Base-by-base conservation (phyloP, 1,284 basidiomycete genomes). In the Pseudozyma tsukubaensis region DNA sequence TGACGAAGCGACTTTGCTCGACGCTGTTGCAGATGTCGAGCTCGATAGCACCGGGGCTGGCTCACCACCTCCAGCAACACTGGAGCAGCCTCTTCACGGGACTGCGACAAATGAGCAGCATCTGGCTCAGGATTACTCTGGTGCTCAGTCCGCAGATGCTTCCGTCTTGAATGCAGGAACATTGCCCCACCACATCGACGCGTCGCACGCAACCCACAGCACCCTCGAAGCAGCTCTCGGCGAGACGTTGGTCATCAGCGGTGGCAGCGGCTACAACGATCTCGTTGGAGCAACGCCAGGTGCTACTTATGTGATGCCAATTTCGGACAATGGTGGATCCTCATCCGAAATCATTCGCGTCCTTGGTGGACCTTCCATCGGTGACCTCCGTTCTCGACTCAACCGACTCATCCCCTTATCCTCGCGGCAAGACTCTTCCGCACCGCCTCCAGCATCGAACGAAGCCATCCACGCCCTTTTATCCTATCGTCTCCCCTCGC, bases 321-420 rank as follows among this genome's bases (percentile, higher is more conserved):
- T 94, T 47, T 94, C 92, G 7, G 92, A 94, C 82, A 92, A 94
- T 79, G 92, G 79, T 34, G 81, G 79, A 50, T 72, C 68, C 21
- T 83, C 70, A 14, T 73, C 71, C 35, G 79, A 80, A 50, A 80
- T 81, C 57, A 79, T 79, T 24, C 80, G 79, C 39, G 73, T 70
- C 1, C 68, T 78, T 24, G 78, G 81, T 11, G 82, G 82, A 1
- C 82, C 81, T 1, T 83, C 81, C 8, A 72, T 84, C 18, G 82
- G 82, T 4, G 82, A 84, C 64, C 68, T 94, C 70, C 90, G 92
- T 24, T 93, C 92, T 29, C 88, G 93, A 42, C 87, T 94, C 13
- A 89, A 94, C 58, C 89, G 92, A 7, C 86, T 94, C 57, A 94
- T 94, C 70, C 92, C 92, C 7, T 79, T 87, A 16, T 88, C 89